phyloP scores from a whole-genome alignment of 2,329 filamentous ascomycete genomes.

The Fusarium sulawesiense region DNA sequence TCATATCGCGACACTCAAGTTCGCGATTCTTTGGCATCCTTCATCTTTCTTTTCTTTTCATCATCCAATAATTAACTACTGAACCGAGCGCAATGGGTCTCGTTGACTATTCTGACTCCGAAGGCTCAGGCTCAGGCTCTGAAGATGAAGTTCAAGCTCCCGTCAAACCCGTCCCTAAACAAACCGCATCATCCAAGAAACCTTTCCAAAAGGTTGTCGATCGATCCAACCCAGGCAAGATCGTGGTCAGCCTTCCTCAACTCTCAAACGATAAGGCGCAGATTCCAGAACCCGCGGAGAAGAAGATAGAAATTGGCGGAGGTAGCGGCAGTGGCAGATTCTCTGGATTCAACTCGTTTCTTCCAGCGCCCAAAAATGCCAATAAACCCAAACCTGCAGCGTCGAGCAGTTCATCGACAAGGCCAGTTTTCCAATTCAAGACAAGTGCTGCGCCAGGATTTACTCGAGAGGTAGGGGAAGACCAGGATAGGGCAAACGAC shows the following conservation, averaged over 20 bases:
- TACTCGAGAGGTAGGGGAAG: slow-evolving; percentile 64
- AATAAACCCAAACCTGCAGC: slow-evolving; percentile 49
- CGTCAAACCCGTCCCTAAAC: slow-evolving; percentile 47
- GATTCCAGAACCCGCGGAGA: slow-evolving; percentile 67
- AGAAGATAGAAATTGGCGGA: slow-evolving; percentile 70
- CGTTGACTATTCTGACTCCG: slow-evolving; percentile 87
- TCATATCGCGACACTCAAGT: slow-evolving; percentile 17
- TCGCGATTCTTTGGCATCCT: slow-evolving; percentile 13
- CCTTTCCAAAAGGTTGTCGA: slow-evolving; percentile 84
- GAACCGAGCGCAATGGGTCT: slow-evolving; percentile 70
- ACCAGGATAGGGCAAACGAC: slow-evolving; percentile 34
- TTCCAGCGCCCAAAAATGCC: slow-evolving; percentile 82
- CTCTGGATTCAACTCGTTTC: slow-evolving; percentile 84
- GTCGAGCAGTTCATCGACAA: slow-evolving; percentile 32
- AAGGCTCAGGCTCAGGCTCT: slow-evolving; percentile 80
- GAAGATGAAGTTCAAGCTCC: slow-evolving; percentile 57
- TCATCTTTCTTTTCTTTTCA: neutral
- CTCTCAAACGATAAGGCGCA: slow-evolving; percentile 53
- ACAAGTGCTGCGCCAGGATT: slow-evolving; percentile 88
- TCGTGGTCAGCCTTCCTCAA: slow-evolving; percentile 80
- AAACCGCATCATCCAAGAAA: slow-evolving; percentile 62
- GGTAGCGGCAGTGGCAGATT: slow-evolving; percentile 70
- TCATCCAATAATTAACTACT: neutral
- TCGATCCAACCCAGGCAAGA: slow-evolving; percentile 83
- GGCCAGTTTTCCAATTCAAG: slow-evolving; percentile 72